These are phyloP conservation scores for Cryptosporidium muris DNA, from an alignment of 169 alveolate species.

Conservation along the genomic window DNA sequence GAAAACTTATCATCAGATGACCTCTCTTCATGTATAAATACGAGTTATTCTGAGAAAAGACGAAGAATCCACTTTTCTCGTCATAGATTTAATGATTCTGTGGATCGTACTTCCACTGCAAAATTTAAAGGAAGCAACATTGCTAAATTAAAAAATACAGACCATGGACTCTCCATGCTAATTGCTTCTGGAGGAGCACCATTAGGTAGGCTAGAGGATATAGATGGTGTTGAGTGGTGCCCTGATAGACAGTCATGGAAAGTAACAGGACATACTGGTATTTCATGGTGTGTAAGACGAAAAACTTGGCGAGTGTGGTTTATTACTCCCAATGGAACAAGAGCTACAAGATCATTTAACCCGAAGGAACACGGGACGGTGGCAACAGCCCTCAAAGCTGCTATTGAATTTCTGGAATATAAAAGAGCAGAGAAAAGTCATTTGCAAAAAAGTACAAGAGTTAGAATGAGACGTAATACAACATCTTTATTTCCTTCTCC, in stretches of 20 bases:
- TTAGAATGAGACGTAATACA: conserved; percentile 16
- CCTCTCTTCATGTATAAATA: not conserved
- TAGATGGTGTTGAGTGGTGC: conserved; percentile 59
- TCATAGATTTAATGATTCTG: not conserved
- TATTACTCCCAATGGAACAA: conserved; percentile 52
- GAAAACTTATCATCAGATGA: conserved; percentile 20
- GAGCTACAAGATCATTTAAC: conserved; percentile 69
- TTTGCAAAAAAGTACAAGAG: conserved; percentile 16
- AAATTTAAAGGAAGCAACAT: not conserved
- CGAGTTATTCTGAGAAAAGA: conserved; percentile 20
- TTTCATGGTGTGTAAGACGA: conserved; percentile 69
- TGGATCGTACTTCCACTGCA: not conserved
- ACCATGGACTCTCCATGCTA: conserved; percentile 39
- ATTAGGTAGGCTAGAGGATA: conserved; percentile 46
- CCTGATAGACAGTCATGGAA: conserved; percentile 71
- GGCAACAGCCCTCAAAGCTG: conserved; percentile 66
- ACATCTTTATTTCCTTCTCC: conserved; percentile 1
- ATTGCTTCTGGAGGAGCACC: conserved; percentile 70
- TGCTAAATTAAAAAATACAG: conserved; percentile 5
- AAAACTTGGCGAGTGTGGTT: conserved; percentile 72
- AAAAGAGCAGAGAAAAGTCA: conserved; percentile 65
- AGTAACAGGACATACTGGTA: conserved; percentile 64
- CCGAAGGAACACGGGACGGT: conserved; percentile 71
- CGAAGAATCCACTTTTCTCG: conserved; percentile 31
- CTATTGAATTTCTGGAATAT: conserved; percentile 59